These are phyloP conservation scores for Penicillium sp. DNA, from an alignment of 2,329 filamentous ascomycete species.

Conservation along the genomic window DNA sequence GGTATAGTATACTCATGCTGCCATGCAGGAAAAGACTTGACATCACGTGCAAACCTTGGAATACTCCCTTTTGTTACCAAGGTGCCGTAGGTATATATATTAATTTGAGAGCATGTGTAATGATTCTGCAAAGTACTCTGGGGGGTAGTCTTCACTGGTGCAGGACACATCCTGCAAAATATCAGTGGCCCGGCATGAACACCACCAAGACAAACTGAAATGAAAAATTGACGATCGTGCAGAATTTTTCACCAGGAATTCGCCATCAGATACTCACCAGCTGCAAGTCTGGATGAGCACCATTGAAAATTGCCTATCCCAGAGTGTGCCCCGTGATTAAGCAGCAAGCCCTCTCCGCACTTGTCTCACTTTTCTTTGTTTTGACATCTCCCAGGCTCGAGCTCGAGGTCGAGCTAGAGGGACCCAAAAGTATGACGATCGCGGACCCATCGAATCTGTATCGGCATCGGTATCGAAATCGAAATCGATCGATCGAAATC, in stretches of 20 bases:
- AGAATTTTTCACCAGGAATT: not conserved
- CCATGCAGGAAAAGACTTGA: no score
- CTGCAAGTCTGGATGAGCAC: not conserved
- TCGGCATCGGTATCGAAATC: conserved; percentile 8
- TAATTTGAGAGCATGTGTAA: not conserved
- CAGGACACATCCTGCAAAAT: not conserved
- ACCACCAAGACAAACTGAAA: not conserved
- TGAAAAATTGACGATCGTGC: not conserved
- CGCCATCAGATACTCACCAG: not conserved
- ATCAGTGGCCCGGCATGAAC: not conserved
- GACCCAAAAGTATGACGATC: conserved; percentile 17
- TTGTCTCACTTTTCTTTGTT: conserved; percentile 1
- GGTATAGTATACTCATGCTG: no score
- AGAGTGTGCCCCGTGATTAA: conserved; percentile 1
- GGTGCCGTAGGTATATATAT: no score
- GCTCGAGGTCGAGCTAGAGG: not conserved
- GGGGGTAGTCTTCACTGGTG: not conserved
- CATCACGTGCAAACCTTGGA: no score
- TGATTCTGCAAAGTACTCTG: no score
- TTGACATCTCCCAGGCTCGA: not conserved
- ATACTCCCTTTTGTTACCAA: no score
- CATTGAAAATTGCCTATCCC: not conserved
- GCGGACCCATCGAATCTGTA: conserved; percentile 10
- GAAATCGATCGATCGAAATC: conserved; percentile 26
- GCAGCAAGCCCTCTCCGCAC: not conserved